These are phyloP conservation scores for Sporothrix sp. DNA, from an alignment of 2,329 filamentous ascomycete species.

Conservation along the genomic window DNA sequence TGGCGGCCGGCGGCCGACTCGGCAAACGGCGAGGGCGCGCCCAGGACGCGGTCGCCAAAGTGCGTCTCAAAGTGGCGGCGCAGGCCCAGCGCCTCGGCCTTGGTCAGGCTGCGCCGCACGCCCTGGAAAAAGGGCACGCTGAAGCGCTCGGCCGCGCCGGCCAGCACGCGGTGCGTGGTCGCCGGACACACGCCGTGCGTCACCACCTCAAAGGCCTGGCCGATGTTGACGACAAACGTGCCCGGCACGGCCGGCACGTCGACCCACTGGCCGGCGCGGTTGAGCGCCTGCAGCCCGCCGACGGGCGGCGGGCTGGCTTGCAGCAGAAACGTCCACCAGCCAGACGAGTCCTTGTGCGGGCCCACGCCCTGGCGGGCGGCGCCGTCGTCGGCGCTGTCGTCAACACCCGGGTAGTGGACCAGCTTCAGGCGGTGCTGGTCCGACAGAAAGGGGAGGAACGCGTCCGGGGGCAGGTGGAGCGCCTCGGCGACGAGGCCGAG, in stretches of 20 bases:
- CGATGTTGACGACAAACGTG: conserved; percentile 49
- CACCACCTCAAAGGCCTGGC: conserved; percentile 48
- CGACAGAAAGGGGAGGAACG: conserved; percentile 43
- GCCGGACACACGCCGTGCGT: conserved; percentile 45
- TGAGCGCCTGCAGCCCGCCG: conserved; percentile 41
- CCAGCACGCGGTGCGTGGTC: conserved; percentile 37
- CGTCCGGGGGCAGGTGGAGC: conserved; percentile 37
- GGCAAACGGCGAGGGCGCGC: background rate
- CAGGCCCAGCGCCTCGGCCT: conserved; percentile 32
- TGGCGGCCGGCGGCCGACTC: conserved; percentile 28
- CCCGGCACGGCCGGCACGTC: conserved; percentile 36
- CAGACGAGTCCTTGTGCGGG: conserved; percentile 53
- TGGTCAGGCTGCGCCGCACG: conserved; percentile 36
- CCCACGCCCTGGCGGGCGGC: conserved; percentile 43
- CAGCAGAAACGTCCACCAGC: conserved; percentile 55
- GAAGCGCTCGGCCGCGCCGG: conserved; percentile 26
- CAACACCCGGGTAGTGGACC: conserved; percentile 38
- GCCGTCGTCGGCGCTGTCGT: background rate
- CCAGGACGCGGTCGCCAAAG: background rate
- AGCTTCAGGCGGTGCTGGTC: conserved; percentile 52
- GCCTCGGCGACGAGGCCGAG: conserved; percentile 47
- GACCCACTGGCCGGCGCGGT: conserved; percentile 39
- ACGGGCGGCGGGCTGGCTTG: conserved; percentile 45
- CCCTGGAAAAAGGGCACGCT: conserved; percentile 42
- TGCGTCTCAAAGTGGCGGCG: conserved; percentile 24